phyloP scores from a whole-genome alignment of 169 alveolate genomes.

The Eimeria brunetti region DNA sequence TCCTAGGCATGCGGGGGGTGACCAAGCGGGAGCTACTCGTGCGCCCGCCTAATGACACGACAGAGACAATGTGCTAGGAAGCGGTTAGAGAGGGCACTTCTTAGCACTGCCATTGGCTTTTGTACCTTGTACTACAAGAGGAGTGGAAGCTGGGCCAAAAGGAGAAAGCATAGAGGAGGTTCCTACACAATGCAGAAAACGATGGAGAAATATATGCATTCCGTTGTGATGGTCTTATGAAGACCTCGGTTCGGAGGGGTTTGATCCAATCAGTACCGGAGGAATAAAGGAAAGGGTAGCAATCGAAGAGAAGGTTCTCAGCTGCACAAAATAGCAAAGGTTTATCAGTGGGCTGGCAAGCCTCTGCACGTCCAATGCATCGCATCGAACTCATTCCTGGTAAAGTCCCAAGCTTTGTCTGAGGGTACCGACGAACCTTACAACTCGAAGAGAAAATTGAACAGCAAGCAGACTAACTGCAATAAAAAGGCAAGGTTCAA shows the following conservation, averaged over 20 bases:
- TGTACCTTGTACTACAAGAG: neutral
- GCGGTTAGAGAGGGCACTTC: neutral
- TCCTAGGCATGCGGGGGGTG: neutral
- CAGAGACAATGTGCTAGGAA: neutral
- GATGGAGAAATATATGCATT: no score
- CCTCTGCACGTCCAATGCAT: no score
- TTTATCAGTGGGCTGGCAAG: no score
- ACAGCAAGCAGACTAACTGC: neutral
- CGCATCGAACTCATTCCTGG: no score
- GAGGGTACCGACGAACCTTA: no score
- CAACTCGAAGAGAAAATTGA: neutral
- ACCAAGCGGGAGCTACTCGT: neutral
- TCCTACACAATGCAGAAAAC: neutral
- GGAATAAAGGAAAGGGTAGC: neutral
- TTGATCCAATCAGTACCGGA: neutral
- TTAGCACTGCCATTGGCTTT: neutral
- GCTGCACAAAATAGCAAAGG: no score
- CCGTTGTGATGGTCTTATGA: neutral
- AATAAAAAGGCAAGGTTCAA: neutral
- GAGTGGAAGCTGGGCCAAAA: no score
- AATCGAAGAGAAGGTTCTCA: neutral
- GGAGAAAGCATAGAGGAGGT: neutral
- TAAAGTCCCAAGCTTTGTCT: no score
- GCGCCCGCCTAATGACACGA: no score
- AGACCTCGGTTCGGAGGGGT: neutral